Evolutionary conservation across 108 stramenopile species (phyloP).

Genomic region (Stephanodiscus minutulus): DNA sequence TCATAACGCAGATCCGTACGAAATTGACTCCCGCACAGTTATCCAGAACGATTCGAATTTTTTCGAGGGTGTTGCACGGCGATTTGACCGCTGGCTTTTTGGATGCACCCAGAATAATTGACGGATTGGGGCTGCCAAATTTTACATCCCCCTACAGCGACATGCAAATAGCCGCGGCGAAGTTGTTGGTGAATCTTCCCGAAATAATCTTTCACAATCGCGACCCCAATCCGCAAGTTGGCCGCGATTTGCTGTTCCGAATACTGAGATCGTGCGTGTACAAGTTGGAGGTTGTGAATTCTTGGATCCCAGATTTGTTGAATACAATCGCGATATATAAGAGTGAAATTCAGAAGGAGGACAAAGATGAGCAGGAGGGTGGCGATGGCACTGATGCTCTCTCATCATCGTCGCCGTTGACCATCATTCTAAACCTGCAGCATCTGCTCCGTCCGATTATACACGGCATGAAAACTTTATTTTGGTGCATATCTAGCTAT

Average conservation of each 20-base stretch:
- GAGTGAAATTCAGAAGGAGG: slow-evolving; percentile 2
- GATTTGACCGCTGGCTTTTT: slow-evolving; percentile 1
- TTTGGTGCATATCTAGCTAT: slow-evolving; percentile 93
- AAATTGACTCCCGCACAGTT: slow-evolving; percentile 82
- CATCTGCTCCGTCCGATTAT: slow-evolving; percentile 86
- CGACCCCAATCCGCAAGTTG: slow-evolving; percentile 75
- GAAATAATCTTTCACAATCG: slow-evolving; percentile 87
- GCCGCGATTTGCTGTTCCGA: slow-evolving; percentile 81
- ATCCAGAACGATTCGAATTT: slow-evolving; percentile 82
- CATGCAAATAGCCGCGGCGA: slow-evolving; percentile 88
- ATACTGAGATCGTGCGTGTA: slow-evolving; percentile 80
- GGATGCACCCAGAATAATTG: background rate
- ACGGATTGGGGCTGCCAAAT: background rate
- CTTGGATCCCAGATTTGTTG: slow-evolving; percentile 33
- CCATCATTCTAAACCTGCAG: slow-evolving; percentile 61
- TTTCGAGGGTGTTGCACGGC: slow-evolving; percentile 79
- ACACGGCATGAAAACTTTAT: slow-evolving; percentile 90
- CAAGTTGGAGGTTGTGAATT: slow-evolving; percentile 81
- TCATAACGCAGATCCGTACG: slow-evolving; percentile 83
- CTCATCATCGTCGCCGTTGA: slow-evolving; percentile 10
- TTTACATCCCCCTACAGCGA: slow-evolving; percentile 29
- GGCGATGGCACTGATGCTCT: slow-evolving; percentile 4
- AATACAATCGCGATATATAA: slow-evolving; percentile 19
- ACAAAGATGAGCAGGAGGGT: background rate
- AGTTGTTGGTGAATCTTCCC: slow-evolving; percentile 85